Conservation (phyloP, 805 yeast species). For the Metschnikowia aberdeeniae region DNA sequence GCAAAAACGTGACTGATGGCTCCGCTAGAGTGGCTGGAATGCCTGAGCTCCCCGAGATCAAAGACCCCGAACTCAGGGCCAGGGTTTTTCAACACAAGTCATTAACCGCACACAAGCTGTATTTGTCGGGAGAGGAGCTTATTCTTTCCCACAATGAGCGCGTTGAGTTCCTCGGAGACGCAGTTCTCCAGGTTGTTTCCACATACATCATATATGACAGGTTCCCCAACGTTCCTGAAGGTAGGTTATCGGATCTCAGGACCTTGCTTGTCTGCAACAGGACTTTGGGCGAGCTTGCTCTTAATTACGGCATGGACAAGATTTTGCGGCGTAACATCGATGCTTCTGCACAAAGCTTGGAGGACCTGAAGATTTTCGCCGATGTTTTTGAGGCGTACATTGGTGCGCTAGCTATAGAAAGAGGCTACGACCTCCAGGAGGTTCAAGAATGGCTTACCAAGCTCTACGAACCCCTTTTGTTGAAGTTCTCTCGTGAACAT, state of each 20-base stretch:
- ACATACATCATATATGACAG: slow-evolving; percentile 61
- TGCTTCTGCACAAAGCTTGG: slow-evolving; percentile 41
- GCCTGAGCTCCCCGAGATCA: slow-evolving; percentile 71
- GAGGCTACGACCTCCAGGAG: slow-evolving; percentile 41
- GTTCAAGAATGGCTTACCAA: slow-evolving; percentile 55
- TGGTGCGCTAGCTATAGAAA: slow-evolving; percentile 73
- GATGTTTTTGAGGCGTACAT: slow-evolving; percentile 93
- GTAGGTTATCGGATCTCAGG: slow-evolving; percentile 69
- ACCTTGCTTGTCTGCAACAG: slow-evolving; percentile 69
- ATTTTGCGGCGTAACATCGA: slow-evolving; percentile 49
- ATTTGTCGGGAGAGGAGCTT: slow-evolving; percentile 53
- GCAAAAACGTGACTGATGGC: no score
- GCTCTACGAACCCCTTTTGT: slow-evolving; percentile 46
- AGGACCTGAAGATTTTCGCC: slow-evolving; percentile 70
- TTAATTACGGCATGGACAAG: slow-evolving; percentile 61
- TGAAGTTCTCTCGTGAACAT: slow-evolving; percentile 28
- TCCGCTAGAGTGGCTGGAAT: slow-evolving; percentile 14
- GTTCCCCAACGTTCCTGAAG: slow-evolving; percentile 75
- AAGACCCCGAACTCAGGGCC: slow-evolving; percentile 52
- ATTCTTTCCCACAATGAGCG: slow-evolving; percentile 75
- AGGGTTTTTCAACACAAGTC: slow-evolving; percentile 84
- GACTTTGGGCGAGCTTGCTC: slow-evolving; percentile 66
- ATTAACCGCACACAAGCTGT: slow-evolving; percentile 52
- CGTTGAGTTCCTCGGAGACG: slow-evolving; percentile 87
- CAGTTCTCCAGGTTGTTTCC: slow-evolving; percentile 69